These are phyloP conservation scores for Tetramitus jugosus DNA, from an alignment of 208 protist genomes.

Conservation along the genomic window DNA sequence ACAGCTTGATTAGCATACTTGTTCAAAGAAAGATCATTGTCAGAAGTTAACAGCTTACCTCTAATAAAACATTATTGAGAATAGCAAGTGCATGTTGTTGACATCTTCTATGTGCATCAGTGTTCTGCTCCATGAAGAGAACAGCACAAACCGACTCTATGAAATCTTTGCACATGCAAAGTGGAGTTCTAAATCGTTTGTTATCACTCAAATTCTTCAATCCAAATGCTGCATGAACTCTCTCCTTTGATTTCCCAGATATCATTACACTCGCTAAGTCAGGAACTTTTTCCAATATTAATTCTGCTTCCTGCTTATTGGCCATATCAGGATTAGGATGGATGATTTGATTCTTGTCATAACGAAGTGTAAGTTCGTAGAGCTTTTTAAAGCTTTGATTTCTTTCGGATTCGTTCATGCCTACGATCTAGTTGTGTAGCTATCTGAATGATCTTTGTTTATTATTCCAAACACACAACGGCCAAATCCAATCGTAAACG, in stretches of 20 bases:
- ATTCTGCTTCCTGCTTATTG: background rate
- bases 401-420: too few species aligned
- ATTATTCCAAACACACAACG: too few species aligned
- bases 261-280: background rate
- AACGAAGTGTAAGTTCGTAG: background rate
- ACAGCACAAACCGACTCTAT: background rate
- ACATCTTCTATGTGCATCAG: background rate
- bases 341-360: background rate
- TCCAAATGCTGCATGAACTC: background rate
- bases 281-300: conserved; percentile 4
- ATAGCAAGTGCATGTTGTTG: conserved; percentile 15
- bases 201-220: conserved; percentile 3
- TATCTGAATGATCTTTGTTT: too few species aligned
- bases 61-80: background rate
- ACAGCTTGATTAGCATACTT: too few species aligned
- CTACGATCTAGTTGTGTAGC: too few species aligned
- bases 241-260: conserved; percentile 11
- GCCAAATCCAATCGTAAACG: too few species aligned
- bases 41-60: too few species aligned
- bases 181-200: background rate
- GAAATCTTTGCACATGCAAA: background rate
- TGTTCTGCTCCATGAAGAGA: background rate
- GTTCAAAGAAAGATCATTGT: too few species aligned
- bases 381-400: too few species aligned
- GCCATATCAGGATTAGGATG: conserved; percentile 1